Conservation (phyloP, 345 rosid genomes). For the Euphorbia tirucalli region DNA sequence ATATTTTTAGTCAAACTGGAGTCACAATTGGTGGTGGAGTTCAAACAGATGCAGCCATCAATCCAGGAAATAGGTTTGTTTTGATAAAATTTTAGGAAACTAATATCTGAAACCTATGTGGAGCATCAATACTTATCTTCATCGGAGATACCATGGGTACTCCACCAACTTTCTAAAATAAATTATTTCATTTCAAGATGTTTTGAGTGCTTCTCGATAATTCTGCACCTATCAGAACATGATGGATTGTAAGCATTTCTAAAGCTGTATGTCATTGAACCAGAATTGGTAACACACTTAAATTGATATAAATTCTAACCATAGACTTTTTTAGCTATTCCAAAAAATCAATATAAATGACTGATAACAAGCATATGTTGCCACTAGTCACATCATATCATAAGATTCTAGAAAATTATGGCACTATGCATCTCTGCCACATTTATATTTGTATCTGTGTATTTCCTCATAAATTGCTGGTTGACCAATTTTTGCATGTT, state of each 20-base stretch:
- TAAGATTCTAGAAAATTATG: no score
- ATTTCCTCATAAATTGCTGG: no score
- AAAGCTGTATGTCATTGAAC: no score
- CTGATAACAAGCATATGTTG: background rate
- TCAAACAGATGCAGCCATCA: slow-evolving; percentile 98
- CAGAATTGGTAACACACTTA: background rate
- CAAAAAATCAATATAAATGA: background rate
- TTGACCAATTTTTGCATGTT: no score
- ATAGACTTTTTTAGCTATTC: no score
- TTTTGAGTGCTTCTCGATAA: no score
- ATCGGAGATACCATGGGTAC: background rate
- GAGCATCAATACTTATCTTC: background rate
- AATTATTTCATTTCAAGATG: no score
- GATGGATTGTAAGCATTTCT: background rate
- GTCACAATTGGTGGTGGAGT: slow-evolving; percentile 92
- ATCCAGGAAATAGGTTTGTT: slow-evolving; percentile 90
- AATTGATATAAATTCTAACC: background rate
- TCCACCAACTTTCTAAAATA: no score
- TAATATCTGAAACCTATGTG: background rate
- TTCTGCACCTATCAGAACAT: no score
- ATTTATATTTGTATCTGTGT: no score
- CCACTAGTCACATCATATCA: no score
- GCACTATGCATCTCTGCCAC: no score
- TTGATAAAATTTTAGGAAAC: background rate
- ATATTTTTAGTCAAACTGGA: slow-evolving; percentile 87